A percentile compares a stretch with the other conserved stretches of the same genome.
phyloP scores from a whole-genome alignment of 495 filamentous ascomycete genomes.

The Penicillium herquei region DNA sequence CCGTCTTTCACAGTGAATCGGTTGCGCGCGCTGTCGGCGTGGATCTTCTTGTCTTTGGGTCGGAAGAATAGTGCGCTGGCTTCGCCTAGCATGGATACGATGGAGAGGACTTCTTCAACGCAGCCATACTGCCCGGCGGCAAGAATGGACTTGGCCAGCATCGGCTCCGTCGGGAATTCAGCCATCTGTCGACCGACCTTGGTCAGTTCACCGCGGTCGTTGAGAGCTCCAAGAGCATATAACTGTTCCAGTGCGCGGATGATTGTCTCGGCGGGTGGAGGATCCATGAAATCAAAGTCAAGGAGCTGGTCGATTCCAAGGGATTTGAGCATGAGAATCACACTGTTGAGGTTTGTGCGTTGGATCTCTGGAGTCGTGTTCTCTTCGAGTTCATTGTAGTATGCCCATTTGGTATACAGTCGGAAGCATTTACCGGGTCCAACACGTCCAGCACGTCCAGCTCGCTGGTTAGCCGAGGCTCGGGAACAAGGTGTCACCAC shows the following conservation, averaged over 20 bases:
- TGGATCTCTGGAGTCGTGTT: conserved; percentile 94
- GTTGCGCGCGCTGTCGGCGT: conserved; percentile 88
- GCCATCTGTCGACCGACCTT: conserved; percentile 94
- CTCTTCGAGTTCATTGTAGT: conserved; percentile 91
- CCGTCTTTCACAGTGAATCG: conserved; percentile 92
- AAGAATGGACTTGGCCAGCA: conserved; percentile 90
- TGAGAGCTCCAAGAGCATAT: conserved; percentile 87
- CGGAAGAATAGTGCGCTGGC: conserved; percentile 88
- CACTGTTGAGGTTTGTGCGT: conserved; percentile 78
- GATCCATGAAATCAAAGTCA: conserved; percentile 96
- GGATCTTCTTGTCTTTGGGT: conserved; percentile 95
- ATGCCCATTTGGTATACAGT: conserved; percentile 92
- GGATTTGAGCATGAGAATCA: conserved; percentile 84
- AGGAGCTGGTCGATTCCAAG: conserved; percentile 93
- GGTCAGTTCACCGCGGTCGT: conserved; percentile 85
- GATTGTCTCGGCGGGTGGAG: conserved; percentile 85
- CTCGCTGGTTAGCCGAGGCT: conserved; percentile 91
- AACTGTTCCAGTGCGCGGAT: conserved; percentile 90
- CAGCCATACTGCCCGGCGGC: conserved; percentile 85
- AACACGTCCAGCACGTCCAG: conserved; percentile 88
- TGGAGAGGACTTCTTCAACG: conserved; percentile 91
- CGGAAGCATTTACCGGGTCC: conserved; percentile 94
- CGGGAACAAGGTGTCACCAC: conserved; percentile 90
- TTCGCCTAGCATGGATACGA: conserved; percentile 93
- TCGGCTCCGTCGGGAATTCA: conserved; percentile 92